These are phyloP conservation scores for Zancudomyces culisetae DNA, from an alignment of 371 early-diverging fungal species.

Conservation along the genomic window DNA sequence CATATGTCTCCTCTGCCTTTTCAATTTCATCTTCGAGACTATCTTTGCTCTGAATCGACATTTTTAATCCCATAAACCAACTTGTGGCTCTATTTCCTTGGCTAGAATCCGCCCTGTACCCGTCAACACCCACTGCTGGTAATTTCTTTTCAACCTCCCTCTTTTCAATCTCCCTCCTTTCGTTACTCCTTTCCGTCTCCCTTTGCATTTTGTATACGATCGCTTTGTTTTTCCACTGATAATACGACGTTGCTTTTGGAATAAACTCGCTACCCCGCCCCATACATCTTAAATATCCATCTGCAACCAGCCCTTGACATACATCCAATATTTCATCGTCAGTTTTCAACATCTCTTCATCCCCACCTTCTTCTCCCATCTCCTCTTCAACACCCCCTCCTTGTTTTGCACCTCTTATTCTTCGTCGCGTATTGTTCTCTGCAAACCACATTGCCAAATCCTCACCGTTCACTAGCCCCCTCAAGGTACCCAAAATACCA, in stretches of 20 bases:
- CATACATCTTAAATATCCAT: constrained; percentile 41
- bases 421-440: constrained; percentile 35
- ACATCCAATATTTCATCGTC: constrained; percentile 44
- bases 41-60: constrained; percentile 8
- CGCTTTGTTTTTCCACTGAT: constrained; percentile 44
- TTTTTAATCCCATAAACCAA: constrained; percentile 2
- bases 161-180: no score
- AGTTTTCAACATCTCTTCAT: constrained; percentile 21
- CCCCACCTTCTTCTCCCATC: no score
- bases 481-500: constrained; percentile 48
- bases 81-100: neutral
- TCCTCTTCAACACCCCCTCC: no score
- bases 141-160: no score
- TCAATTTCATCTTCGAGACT: constrained; percentile 33
- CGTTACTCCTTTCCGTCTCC: constrained; percentile 20
- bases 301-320: constrained; percentile 45
- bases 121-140: no score
- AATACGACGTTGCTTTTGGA: constrained; percentile 34
- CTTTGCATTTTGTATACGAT: constrained; percentile 27
- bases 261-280: constrained; percentile 53
- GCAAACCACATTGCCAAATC: constrained; percentile 49
- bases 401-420: no score
- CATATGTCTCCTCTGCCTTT: constrained; percentile 40
- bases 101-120: neutral
- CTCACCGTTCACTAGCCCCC: constrained; percentile 43